Base-by-base conservation (phyloP, 345 rosid species). In the Pugionium cornutum region DNA sequence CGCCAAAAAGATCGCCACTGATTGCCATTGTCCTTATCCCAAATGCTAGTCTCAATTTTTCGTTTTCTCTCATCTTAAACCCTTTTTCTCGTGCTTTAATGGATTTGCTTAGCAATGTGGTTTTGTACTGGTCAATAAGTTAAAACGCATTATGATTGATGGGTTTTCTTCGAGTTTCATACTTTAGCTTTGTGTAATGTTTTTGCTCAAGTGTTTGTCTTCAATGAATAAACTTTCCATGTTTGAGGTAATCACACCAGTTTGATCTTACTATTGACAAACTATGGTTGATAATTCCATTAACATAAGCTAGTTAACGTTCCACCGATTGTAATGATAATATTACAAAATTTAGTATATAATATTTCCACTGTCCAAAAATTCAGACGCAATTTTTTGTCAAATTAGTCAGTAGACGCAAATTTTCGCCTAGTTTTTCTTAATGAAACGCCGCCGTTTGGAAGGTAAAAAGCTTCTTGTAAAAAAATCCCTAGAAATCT, bases 1-100 rank as follows among this genome's bases (percentile, higher is more conserved):
- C 74, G 96, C 98, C 43, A 87, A 82, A 81, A 89, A 69, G 48
- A 88, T 92, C 39, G 92, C 96, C 4, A 69, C 9, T 60, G 73
- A 80, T 61, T 92, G 98, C 53, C 83, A 88, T 1, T 82, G 83
- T 60, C 92, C 95, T 41, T 85, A 77, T 73, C 96, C 98, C 43
- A 84, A 74, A 75, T 91, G 98, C 75, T 91, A 81, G 73, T 49
- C 65, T 40, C 27, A 2, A 4, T 49, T 32, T 58, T 57, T 18
- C 3, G 3, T 29, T 28, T 6, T 29, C 25, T 1, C 9, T 58
- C 31, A 36, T 36, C 26, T 46, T 68, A 0, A 30, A 9, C 18
- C 2, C 35, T n/a, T 4, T 35, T 33, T 2, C 41, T 28, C 32
- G 43, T 27, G 53, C 47, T 60, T 59, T 49, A 8, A 33, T 48